Evolutionary conservation across 2,329 filamentous ascomycete species (phyloP).

Genomic region (Simplicillium aogashimaense): DNA sequence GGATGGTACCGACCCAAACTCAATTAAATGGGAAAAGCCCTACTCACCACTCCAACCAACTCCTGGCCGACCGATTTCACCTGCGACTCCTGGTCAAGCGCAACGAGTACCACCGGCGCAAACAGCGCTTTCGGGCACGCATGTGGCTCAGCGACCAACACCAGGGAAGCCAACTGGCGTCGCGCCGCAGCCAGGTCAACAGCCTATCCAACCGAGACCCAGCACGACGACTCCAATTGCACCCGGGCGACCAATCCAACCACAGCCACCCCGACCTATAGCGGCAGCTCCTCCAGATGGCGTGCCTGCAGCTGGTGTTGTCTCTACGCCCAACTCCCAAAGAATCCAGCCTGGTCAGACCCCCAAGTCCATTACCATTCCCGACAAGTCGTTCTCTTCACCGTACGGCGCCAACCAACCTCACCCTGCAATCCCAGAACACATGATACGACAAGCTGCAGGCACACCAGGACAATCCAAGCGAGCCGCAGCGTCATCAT

Average conservation of each 20-base stretch:
- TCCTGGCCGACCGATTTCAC: neutral
- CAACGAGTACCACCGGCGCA: slow-evolving; percentile 7
- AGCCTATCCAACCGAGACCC: slow-evolving; percentile 8
- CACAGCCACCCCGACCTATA: slow-evolving; percentile 17
- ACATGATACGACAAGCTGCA: slow-evolving; percentile 28
- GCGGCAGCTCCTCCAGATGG: slow-evolving; percentile 17
- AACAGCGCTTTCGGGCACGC: slow-evolving; percentile 5
- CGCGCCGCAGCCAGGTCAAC: slow-evolving; percentile 3
- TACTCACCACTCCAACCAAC: slow-evolving; percentile 18
- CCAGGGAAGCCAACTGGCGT: slow-evolving; percentile 6
- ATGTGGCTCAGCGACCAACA: slow-evolving; percentile 2
- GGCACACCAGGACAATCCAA: slow-evolving; percentile 21
- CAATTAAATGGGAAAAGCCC: slow-evolving; percentile 30
- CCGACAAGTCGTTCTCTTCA: slow-evolving; percentile 14
- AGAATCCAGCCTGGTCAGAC: slow-evolving; percentile 11
- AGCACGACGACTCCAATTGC: slow-evolving; percentile 5
- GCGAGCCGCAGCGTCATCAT: slow-evolving; percentile 18
- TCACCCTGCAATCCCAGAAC: slow-evolving; percentile 27
- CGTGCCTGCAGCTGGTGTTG: slow-evolving; percentile 9
- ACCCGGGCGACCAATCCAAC: slow-evolving; percentile 11
- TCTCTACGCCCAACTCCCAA: too few species aligned
- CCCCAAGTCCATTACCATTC: too few species aligned
- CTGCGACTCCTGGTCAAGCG: slow-evolving; percentile 7
- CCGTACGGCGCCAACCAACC: slow-evolving; percentile 21
- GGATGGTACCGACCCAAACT: slow-evolving; percentile 16